A percentile compares a stretch with the other conserved stretches of the same genome.
phyloP scores from a whole-genome alignment of 352 stramenopile species.

The Phytophthora rubi region DNA sequence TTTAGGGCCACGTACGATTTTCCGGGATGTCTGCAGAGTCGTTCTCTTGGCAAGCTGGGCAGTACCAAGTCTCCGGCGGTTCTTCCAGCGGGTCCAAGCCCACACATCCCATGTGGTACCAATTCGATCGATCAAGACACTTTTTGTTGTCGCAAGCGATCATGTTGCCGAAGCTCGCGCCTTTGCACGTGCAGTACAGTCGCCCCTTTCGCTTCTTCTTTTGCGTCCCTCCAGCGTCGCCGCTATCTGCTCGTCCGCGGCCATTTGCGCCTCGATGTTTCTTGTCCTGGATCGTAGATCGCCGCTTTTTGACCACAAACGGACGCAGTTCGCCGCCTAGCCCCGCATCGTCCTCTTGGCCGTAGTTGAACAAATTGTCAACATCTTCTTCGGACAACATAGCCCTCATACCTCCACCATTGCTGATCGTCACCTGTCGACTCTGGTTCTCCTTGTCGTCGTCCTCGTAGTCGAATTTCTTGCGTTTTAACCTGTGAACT shows the following conservation, averaged over 20 bases:
- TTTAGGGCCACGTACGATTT: conserved; percentile 58
- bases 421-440: conserved; percentile 11
- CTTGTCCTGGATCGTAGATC: conserved; percentile 19
- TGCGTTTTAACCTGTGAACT: conserved; percentile 21
- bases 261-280: conserved; percentile 14
- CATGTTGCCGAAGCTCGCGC: conserved; percentile 79
- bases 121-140: conserved; percentile 81
- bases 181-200: conserved; percentile 81
- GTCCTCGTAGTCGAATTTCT: conserved; percentile 13
- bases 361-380: conserved; percentile 30
- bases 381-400: conserved; percentile 27
- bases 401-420: conserved; percentile 9
- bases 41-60: conserved; percentile 63
- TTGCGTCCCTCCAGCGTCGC: conserved; percentile 11
- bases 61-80: conserved; percentile 79
- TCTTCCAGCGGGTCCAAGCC: conserved; percentile 54
- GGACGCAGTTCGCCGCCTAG: conserved; percentile 5
- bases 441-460: conserved; percentile 46
- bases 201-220: conserved; percentile 75
- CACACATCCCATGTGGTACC: conserved; percentile 87
- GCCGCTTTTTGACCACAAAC: conserved; percentile 30
- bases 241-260: conserved; percentile 14
- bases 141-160: conserved; percentile 87
- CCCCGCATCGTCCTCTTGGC: background rate
- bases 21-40: conserved; percentile 65